These are phyloP conservation scores for Croton setiger DNA, from an alignment of 441 rosid species.

Conservation along the genomic window DNA sequence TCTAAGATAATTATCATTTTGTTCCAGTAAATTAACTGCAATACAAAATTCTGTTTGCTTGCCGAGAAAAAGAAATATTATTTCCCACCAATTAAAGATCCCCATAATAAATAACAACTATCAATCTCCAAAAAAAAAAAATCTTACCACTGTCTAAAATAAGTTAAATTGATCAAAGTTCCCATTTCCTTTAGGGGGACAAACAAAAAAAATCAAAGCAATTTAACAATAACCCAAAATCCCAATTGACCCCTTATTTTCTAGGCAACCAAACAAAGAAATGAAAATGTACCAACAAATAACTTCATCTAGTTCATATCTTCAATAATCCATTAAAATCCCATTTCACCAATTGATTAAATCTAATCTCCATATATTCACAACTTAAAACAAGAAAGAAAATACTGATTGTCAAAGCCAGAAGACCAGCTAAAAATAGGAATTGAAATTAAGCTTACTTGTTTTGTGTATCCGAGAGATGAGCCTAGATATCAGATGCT, in stretches of 20 bases:
- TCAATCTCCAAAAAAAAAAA: not conserved
- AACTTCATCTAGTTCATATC: not conserved
- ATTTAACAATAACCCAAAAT: not conserved
- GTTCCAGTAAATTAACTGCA: not conserved
- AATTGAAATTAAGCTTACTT: not conserved
- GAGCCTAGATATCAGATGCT: not conserved
- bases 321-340: not conserved
- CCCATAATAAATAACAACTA: not conserved
- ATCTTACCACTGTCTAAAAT: not conserved
- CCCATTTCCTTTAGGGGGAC: slow-evolving; percentile 2
- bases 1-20: not conserved
- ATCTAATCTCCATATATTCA: not conserved
- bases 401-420: not conserved
- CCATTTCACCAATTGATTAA: not conserved
- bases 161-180: not conserved
- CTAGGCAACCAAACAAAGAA: slow-evolving; percentile 2
- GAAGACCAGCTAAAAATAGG: not conserved
- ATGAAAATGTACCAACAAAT: not conserved
- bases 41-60: not conserved
- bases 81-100: not conserved
- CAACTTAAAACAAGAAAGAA: not conserved
- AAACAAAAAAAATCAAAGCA: not conserved
- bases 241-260: not conserved
- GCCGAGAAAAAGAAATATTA: not conserved
- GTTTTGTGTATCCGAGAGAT: not conserved